These are phyloP conservation scores for Trichoderma virens DNA, from an alignment of 495 filamentous ascomycete species.

Conservation along the genomic window DNA sequence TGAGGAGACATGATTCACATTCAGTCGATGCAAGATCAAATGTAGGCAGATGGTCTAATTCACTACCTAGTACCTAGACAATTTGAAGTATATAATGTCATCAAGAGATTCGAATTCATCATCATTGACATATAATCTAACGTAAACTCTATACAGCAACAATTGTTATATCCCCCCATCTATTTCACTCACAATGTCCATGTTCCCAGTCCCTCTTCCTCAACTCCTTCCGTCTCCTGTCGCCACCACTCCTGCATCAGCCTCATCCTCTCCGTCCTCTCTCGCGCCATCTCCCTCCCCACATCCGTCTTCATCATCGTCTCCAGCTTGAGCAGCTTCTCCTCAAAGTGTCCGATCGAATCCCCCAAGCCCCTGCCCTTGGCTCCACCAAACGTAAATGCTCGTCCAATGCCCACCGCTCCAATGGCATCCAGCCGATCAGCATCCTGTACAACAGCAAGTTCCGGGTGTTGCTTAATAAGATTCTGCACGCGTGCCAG, in stretches of 20 bases:
- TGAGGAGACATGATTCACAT: too few species aligned
- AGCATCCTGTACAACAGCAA: slow-evolving; percentile 83
- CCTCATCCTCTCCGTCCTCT: slow-evolving; percentile 54
- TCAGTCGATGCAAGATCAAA: too few species aligned
- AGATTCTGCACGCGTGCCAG: slow-evolving; percentile 42
- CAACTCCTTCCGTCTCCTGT: slow-evolving; percentile 44
- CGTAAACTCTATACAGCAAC: too few species aligned
- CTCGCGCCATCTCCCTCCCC: slow-evolving; percentile 57
- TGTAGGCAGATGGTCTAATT: too few species aligned
- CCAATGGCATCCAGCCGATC: slow-evolving; percentile 86
- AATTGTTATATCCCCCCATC: not conserved
- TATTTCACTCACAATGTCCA: too few species aligned
- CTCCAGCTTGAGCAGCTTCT: slow-evolving; percentile 68
- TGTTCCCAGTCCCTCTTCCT: not conserved
- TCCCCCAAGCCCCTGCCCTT: slow-evolving; percentile 49
- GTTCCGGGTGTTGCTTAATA: slow-evolving; percentile 56
- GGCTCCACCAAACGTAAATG: slow-evolving; percentile 69
- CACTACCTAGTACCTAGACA: too few species aligned
- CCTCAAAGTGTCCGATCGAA: slow-evolving; percentile 66
- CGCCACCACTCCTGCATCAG: slow-evolving; percentile 66
- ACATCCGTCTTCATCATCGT: slow-evolving; percentile 77
- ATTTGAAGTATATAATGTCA: too few species aligned
- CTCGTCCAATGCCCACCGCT: slow-evolving; percentile 69
- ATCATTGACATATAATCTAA: too few species aligned
- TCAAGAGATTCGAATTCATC: too few species aligned